These are phyloP conservation scores for Arthrobotrys sphaeroides DNA, from an alignment of 2,329 filamentous ascomycete species.

Conservation along the genomic window DNA sequence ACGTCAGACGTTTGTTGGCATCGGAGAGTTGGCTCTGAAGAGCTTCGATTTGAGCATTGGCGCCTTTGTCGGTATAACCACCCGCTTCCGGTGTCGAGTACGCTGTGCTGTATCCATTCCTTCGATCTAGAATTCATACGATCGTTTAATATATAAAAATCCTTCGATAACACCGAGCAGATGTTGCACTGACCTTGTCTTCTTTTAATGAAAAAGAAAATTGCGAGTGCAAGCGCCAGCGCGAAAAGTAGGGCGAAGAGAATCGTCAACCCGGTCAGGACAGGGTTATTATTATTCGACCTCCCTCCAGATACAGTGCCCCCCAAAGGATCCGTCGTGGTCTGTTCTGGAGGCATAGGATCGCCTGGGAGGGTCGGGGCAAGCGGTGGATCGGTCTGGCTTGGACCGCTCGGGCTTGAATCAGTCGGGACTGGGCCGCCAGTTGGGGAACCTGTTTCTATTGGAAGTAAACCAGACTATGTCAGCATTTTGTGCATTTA, in stretches of 20 bases:
- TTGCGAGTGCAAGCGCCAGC: constrained; percentile 28
- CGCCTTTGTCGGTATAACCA: constrained; percentile 50
- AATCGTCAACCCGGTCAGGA: constrained; percentile 16
- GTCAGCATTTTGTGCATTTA: no score
- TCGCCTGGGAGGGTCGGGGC: no score
- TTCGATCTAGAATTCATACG: constrained; percentile 15
- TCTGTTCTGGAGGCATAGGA: no score
- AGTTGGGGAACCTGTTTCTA: no score
- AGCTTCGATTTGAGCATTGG: constrained; percentile 46
- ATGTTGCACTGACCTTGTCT: constrained; percentile 26
- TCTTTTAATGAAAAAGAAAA: constrained; percentile 47
- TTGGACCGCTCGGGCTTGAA: no score
- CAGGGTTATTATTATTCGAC: background rate
- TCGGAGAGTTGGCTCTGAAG: constrained; percentile 42
- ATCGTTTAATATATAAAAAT: constrained; percentile 1
- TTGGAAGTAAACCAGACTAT: no score
- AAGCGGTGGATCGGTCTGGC: background rate
- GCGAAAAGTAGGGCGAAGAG: constrained; percentile 42
- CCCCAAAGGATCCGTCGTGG: background rate
- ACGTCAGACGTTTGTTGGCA: constrained; percentile 48
- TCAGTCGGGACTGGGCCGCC: no score
- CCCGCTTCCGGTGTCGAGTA: constrained; percentile 33
- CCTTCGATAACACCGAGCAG: background rate
- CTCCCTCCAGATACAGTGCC: background rate
- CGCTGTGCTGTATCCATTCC: constrained; percentile 28